Conservation (phyloP, 495 filamentous ascomycete genomes). For the Penicillium manginii region DNA sequence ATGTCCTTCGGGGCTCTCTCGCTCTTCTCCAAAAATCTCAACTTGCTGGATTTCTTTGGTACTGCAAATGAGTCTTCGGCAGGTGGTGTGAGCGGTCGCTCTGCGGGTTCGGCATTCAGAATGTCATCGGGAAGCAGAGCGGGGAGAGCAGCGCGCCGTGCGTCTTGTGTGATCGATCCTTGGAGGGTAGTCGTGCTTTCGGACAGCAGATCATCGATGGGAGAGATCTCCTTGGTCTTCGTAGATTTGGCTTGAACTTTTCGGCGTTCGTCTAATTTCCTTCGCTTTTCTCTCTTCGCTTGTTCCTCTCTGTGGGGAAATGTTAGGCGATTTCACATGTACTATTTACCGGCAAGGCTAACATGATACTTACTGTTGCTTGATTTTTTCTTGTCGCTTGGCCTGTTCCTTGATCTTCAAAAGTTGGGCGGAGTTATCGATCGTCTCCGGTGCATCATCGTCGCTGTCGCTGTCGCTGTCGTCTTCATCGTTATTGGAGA, state of each 20-base stretch:
- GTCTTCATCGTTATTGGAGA: constrained; percentile 27
- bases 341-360: background rate
- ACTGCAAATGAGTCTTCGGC: constrained; percentile 28
- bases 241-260: constrained; percentile 50
- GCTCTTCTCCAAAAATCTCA: constrained; percentile 53
- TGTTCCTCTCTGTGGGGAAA: constrained; percentile 42
- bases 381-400: constrained; percentile 43
- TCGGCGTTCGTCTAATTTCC: constrained; percentile 50
- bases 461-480: constrained; percentile 40
- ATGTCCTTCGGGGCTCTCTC: constrained; percentile 60
- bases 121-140: constrained; percentile 58
- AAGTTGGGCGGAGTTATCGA: constrained; percentile 49
- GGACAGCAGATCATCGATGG: constrained; percentile 39
- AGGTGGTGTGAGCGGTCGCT: constrained; percentile 45
- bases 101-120: constrained; percentile 48
- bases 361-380: constrained; percentile 38
- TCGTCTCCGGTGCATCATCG: constrained; percentile 57
- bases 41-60: constrained; percentile 46
- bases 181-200: constrained; percentile 48
- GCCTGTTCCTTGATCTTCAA: constrained; percentile 44
- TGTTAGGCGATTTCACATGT: constrained; percentile 20
- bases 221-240: constrained; percentile 37
- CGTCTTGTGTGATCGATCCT: constrained; percentile 45
- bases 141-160: constrained; percentile 45
- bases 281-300: constrained; percentile 49